Percentiles rank a stretch among this genome's conserved stretches.
phyloP scores from a whole-genome alignment of 805 yeast genomes.

The Saccharomycopsis amapae region DNA sequence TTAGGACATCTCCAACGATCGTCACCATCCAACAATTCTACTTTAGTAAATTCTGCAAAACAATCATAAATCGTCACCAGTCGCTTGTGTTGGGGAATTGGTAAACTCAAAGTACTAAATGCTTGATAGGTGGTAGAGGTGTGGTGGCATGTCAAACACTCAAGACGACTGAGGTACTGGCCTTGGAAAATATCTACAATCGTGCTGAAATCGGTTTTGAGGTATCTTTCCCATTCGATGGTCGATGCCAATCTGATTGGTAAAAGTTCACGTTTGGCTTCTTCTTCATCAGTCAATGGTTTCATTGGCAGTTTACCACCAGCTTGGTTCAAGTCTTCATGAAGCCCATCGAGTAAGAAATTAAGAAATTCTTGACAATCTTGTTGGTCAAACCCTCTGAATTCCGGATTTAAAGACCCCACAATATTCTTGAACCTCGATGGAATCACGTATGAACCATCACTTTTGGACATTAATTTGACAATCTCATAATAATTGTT shows the following conservation, averaged over 20 bases:
- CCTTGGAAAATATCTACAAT: slow-evolving; percentile 84
- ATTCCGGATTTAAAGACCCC: slow-evolving; percentile 60
- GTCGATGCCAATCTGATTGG: slow-evolving; percentile 78
- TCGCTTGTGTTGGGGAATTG: slow-evolving; percentile 48
- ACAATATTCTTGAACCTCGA: slow-evolving; percentile 55
- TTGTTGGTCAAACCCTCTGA: slow-evolving; percentile 67
- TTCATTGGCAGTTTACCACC: slow-evolving; percentile 48
- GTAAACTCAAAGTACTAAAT: slow-evolving; percentile 71
- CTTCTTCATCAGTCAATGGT: slow-evolving; percentile 67
- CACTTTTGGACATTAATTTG: slow-evolving; percentile 44
- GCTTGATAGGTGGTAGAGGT: slow-evolving; percentile 86
- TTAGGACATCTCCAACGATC: slow-evolving; percentile 80
- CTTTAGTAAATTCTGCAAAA: slow-evolving; percentile 66
- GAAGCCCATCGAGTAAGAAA: slow-evolving; percentile 66
- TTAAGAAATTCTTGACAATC: slow-evolving; percentile 81
- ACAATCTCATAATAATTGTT: slow-evolving; percentile 57
- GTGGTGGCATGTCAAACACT: slow-evolving; percentile 61
- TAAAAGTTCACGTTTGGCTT: slow-evolving; percentile 58
- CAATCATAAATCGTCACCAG: slow-evolving; percentile 48
- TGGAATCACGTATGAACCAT: slow-evolving; percentile 47
- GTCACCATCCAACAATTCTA: slow-evolving; percentile 67
- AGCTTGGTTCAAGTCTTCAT: slow-evolving; percentile 72
- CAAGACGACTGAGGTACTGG: slow-evolving; percentile 72
- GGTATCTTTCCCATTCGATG: slow-evolving; percentile 86
- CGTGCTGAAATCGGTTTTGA: slow-evolving; percentile 69